Evolutionary conservation across 202 grass and related monocot species (phyloP), one percentile per base, ranked within the genome.

Genomic region (Schoenoplectus triqueter): DNA sequence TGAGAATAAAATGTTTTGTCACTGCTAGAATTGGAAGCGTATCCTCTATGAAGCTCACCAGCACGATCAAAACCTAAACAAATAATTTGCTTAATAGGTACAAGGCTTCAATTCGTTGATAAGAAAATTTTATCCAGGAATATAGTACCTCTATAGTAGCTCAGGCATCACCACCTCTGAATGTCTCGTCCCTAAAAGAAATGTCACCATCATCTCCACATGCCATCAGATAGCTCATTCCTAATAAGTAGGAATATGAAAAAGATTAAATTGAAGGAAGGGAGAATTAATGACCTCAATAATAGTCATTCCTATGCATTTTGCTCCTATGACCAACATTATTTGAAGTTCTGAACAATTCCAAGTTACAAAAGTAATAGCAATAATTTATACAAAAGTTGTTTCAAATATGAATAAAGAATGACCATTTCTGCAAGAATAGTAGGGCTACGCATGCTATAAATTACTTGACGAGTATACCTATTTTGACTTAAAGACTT

Each of bases 91-190:
- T 66, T 79, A 88, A 39, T 86, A 66, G 52, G 22, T 48, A 50
- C 47, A n/a, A 73, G 47, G 71, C 42, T 39, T 70, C 69, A 81
- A 83, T 73, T 13, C 63, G 71, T 56, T 7, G 62, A 59, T 47
- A 40, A 52, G 81, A 80, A 84, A 6, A 18, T 73, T 52, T 9
- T 61, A 46, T 31, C 19, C 54, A 62, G 86, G 66, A 90, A 81
- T 82, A 80, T 52, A 66, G 78, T 93, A 95, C 95, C 92, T 89
- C 80, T 80, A 4, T 85, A 90, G 89, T 95, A 98, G 83, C 47
- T 82, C 86, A 89, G 68, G 68, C 86, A 86, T 98, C 88, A 52
- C 87, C 88, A 80, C 83, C 90, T 54, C 88, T 86, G 80, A 93
- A 98, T 51, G 90, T 69, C 15, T 86, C 63, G 85, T 98, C 89